These are phyloP conservation scores for Suillus plorans DNA, from an alignment of 768 basidiomycete species.

Conservation along the genomic window DNA sequence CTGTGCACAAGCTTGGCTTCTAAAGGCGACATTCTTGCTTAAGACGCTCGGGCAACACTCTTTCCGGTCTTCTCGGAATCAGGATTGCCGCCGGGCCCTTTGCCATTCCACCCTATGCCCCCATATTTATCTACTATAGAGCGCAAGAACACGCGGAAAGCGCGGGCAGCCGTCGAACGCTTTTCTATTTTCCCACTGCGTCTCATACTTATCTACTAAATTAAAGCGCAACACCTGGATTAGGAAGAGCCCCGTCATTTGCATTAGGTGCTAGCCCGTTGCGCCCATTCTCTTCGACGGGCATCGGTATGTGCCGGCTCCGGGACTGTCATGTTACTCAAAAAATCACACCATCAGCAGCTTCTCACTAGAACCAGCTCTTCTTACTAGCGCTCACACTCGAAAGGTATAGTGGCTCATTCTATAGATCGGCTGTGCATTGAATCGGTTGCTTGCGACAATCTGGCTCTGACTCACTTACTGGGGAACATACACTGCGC, in stretches of 20 bases:
- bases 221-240: neutral
- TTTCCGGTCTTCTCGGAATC: neutral
- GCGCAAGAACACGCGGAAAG: no score
- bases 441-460: no score
- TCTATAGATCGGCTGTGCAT: neutral
- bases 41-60: neutral
- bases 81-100: neutral
- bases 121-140: neutral
- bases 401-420: neutral
- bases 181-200: neutral
- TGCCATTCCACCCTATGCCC: neutral
- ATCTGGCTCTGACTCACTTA: no score
- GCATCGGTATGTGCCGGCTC: neutral
- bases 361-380: neutral
- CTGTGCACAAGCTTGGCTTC: neutral
- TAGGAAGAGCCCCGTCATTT: neutral
- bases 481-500: no score
- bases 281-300: neutral
- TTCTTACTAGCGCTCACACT: neutral
- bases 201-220: neutral
- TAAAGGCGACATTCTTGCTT: neutral
- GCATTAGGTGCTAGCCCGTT: neutral
- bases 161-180: neutral
- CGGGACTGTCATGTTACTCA: neutral
- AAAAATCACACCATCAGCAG: neutral